Conservation (phyloP, 345 rosid species). For the Reutealis trisperma region DNA sequence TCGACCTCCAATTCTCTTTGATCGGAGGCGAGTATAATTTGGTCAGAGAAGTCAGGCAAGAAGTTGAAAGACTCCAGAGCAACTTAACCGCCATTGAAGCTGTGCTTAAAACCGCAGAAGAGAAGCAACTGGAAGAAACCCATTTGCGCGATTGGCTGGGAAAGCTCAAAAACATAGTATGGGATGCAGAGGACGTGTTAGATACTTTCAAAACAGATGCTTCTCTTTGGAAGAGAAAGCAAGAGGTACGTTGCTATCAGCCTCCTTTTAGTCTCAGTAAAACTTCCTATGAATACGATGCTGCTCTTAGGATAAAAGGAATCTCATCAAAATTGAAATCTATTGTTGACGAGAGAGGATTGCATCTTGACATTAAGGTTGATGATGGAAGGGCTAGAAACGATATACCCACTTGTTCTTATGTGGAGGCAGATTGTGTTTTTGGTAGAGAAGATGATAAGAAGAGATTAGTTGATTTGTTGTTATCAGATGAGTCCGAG, state of each 20-base stretch:
- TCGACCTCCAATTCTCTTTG: neutral
- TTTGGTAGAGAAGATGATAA: slow-evolving; percentile 1
- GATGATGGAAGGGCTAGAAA: neutral
- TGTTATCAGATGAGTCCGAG: neutral
- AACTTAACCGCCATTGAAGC: neutral
- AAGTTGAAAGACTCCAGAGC: neutral
- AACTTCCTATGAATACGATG: neutral
- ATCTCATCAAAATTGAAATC: neutral
- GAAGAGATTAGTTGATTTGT: neutral
- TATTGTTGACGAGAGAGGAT: neutral
- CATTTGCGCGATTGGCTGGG: neutral
- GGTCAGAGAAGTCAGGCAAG: neutral
- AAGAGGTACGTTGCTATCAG: neutral
- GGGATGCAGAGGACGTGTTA: neutral
- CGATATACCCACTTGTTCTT: neutral
- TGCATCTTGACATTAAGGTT: neutral
- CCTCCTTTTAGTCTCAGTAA: slow-evolving; percentile 1
- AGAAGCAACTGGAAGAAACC: neutral
- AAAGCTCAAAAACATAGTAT: neutral
- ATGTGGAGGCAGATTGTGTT: neutral
- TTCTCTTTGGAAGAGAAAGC: neutral
- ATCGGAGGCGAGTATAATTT: neutral
- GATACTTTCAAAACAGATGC: neutral
- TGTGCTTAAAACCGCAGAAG: neutral
- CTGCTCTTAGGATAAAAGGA: neutral